phyloP scores from a whole-genome alignment of 2,329 filamentous ascomycete species.

The Tolypocladium tundrense region DNA sequence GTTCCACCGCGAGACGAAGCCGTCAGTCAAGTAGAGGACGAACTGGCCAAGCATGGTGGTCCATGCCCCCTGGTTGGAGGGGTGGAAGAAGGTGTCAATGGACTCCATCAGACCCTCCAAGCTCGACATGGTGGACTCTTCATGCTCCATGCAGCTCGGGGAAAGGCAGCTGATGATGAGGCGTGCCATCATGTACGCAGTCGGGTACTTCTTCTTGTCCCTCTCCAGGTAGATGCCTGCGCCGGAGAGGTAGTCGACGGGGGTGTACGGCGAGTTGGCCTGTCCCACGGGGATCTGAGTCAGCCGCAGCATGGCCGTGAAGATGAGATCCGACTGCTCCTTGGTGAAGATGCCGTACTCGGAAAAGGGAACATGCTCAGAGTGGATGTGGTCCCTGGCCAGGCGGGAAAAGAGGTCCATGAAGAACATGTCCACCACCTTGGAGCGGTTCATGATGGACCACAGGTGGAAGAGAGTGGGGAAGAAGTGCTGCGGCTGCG shows the following conservation, averaged over 20 bases:
- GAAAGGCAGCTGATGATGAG: slow-evolving; percentile 93
- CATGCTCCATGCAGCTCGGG: slow-evolving; percentile 65
- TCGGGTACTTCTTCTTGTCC: slow-evolving; percentile 86
- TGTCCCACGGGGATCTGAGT: slow-evolving; percentile 96
- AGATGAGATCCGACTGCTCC: slow-evolving; percentile 86
- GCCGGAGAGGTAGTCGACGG: slow-evolving; percentile 74
- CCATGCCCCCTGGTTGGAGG: slow-evolving; percentile 90
- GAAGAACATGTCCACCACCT: slow-evolving; percentile 74
- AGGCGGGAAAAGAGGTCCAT: slow-evolving; percentile 84
- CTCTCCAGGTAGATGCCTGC: slow-evolving; percentile 80
- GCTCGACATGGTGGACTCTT: slow-evolving; percentile 70
- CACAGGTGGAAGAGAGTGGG: slow-evolving; percentile 95
- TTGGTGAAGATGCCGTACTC: slow-evolving; percentile 85
- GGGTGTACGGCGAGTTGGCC: slow-evolving; percentile 82
- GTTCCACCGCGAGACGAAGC: slow-evolving; percentile 97
- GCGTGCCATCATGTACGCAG: slow-evolving; percentile 82
- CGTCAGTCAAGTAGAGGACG: slow-evolving; percentile 85
- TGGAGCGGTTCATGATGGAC: slow-evolving; percentile 86
- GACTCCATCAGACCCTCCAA: slow-evolving; percentile 89
- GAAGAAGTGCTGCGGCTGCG: slow-evolving; percentile 81
- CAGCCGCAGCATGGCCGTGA: slow-evolving; percentile 79
- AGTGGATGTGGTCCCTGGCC: slow-evolving; percentile 71
- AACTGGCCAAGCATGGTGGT: slow-evolving; percentile 83
- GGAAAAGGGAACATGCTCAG: slow-evolving; percentile 66
- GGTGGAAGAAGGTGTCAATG: slow-evolving; percentile 97